Evolutionary conservation across 75 land plant genomes (phyloP).

Genomic region (Picea glauca): DNA sequence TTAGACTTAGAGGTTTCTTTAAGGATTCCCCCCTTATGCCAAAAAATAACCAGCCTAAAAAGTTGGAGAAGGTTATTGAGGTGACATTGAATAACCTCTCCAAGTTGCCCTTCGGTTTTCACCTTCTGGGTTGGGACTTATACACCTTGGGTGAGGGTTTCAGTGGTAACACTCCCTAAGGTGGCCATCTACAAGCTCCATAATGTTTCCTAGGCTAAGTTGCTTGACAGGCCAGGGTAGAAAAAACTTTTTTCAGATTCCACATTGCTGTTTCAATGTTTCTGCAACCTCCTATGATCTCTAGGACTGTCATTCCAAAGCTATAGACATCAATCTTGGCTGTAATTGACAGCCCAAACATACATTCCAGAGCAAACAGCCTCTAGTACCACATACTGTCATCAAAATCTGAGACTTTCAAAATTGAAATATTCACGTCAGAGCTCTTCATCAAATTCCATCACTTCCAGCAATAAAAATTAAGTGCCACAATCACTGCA

Average conservation of each 20-base stretch:
- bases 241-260: slow-evolving; percentile 12
- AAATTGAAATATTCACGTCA: slow-evolving; percentile 12
- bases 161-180: not conserved
- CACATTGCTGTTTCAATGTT: slow-evolving; percentile 10
- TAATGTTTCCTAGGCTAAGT: slow-evolving; percentile 11
- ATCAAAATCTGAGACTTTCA: slow-evolving; percentile 13
- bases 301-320: slow-evolving; percentile 36
- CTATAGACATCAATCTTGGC: slow-evolving; percentile 39
- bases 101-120: too few species aligned
- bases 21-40: too few species aligned
- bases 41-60: too few species aligned
- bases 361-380: slow-evolving; percentile 17
- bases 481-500: not conserved
- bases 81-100: too few species aligned
- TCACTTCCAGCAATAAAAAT: not conserved
- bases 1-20: too few species aligned
- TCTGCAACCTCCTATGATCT: slow-evolving; percentile 33
- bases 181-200: slow-evolving; percentile 8
- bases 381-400: slow-evolving; percentile 14
- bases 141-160: too few species aligned
- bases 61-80: too few species aligned
- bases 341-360: slow-evolving; percentile 13
- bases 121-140: too few species aligned
- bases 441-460: not conserved
- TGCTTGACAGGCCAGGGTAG: slow-evolving; percentile 19